Conservation (phyloP, 2,329 filamentous ascomycete species). For the Calonectria multiphialidica region DNA sequence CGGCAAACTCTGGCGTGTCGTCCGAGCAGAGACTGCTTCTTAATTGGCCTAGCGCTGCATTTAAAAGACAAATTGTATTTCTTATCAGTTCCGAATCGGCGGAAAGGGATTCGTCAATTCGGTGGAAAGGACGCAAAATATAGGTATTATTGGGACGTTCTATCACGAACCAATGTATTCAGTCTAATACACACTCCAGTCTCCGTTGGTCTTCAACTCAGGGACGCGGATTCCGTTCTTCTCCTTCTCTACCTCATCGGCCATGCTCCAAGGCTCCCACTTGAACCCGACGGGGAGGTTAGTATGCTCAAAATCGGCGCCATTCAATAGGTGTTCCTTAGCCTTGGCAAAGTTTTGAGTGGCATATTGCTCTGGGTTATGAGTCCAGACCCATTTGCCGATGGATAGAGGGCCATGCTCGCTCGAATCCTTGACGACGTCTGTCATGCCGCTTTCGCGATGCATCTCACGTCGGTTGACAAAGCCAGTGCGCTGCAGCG, state of each 20-base stretch:
- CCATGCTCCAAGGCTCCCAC: neutral
- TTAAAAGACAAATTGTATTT: too few species aligned
- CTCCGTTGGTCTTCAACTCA: neutral
- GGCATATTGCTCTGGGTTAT: neutral
- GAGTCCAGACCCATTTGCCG: neutral
- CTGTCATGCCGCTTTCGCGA: neutral
- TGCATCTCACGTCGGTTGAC: neutral
- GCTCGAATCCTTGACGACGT: neutral
- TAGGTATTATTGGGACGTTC: neutral
- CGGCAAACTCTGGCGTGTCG: too few species aligned
- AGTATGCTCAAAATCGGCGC: neutral
- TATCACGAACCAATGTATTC: neutral
- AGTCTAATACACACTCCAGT: neutral
- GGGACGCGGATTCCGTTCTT: neutral
- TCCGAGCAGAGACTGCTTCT: too few species aligned
- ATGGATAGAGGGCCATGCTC: neutral
- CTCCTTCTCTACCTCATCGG: neutral
- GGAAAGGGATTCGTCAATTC: neutral
- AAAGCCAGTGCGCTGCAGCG: neutral
- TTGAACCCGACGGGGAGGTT: neutral
- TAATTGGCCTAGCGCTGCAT: too few species aligned
- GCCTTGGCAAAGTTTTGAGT: neutral
- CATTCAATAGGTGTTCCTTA: neutral
- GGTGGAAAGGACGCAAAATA: neutral
- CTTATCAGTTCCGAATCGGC: too few species aligned